These are phyloP conservation scores for Rhytidhysteron rufulum DNA, from an alignment of 2,329 filamentous ascomycete species.

Conservation along the genomic window DNA sequence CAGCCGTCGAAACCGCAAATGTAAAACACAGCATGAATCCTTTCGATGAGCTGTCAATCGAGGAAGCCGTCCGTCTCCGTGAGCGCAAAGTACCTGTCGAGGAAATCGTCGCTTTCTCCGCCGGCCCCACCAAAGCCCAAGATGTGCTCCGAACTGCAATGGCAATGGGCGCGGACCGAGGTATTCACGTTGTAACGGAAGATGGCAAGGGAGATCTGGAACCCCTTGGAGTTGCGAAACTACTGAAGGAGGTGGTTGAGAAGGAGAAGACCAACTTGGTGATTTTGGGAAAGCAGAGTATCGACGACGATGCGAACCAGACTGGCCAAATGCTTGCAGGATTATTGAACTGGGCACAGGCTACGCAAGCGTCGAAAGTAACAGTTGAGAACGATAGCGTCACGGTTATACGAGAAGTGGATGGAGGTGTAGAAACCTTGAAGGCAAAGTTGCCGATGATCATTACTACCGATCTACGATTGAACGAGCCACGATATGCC, in stretches of 20 bases:
- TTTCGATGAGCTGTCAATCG: constrained; percentile 96
- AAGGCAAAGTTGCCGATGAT: constrained; percentile 83
- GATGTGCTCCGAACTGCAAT: constrained; percentile 93
- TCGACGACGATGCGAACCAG: constrained; percentile 93
- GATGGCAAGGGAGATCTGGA: constrained; percentile 68
- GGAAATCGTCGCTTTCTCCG: constrained; percentile 86
- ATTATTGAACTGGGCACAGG: constrained; percentile 86
- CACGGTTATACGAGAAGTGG: constrained; percentile 84
- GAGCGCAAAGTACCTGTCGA: constrained; percentile 74
- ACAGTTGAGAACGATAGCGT: constrained; percentile 68
- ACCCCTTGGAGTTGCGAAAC: constrained; percentile 86
- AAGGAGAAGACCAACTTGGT: constrained; percentile 88
- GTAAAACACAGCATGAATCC: constrained; percentile 99
- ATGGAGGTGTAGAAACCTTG: constrained; percentile 90
- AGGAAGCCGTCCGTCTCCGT: constrained; percentile 91
- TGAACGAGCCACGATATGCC: constrained; percentile 94
- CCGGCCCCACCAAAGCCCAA: constrained; percentile 79
- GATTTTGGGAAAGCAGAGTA: constrained; percentile 94
- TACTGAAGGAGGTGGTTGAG: constrained; percentile 75
- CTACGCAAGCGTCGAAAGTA: constrained; percentile 86
- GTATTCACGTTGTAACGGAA: constrained; percentile 66
- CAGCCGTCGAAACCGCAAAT: constrained; percentile 83
- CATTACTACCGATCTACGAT: constrained; percentile 87
- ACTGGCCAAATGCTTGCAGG: constrained; percentile 98
- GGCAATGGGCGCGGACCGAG: constrained; percentile 97